Evolutionary conservation across 192 early-diverging fungal species (phyloP), one percentile per base, ranked within the genome.

Genomic region (Dissophora globulifera): DNA sequence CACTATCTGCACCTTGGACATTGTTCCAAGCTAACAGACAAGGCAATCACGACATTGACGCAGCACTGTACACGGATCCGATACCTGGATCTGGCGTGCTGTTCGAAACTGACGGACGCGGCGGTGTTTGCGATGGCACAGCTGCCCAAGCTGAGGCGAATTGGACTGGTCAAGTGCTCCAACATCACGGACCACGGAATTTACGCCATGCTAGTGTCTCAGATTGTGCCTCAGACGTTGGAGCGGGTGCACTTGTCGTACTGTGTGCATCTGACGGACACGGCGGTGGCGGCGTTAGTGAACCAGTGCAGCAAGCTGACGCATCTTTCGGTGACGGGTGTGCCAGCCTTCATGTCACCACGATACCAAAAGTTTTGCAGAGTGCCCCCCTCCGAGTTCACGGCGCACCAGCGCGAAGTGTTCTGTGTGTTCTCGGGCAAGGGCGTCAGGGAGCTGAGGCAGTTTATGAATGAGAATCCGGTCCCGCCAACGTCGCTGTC

Each of bases 401-500:
- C 74, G 35, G 63, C 49, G 9, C 83, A 86, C 59, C 86, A 88
- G 52, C 75, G 82, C 13, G 74, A 80, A 16, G 78, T 83, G 1
- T 88, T 88, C 72, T 88, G 86, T 76, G 86, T 88, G 2, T 88
- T 83, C 55, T 83, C 81, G 48, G 86, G 86, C 0, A 82, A 82
- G 58, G 86, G 86, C 16, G 86, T 88, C 6, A 54, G 80, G 45
- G 85, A 88, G 8, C 55, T 87, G 26, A 42, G 83, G 40, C 57
- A 62, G 1, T 81, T 74, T 54, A 76, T 88, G 42, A 41, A 66
- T n/a, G 78, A 82, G 11, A 72, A 62, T 51, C 54, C 61, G 1
- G 30, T n/a, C n/a, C n/a, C n/a, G n/a, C n/a, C 58, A 13, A 26
- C 49, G 23, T 31, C 51, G 26, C 51, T 49, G 5, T 43, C 66